Evolutionary conservation across 2,329 filamentous ascomycete species (phyloP).

Genomic region (Arthroderma uncinatum): DNA sequence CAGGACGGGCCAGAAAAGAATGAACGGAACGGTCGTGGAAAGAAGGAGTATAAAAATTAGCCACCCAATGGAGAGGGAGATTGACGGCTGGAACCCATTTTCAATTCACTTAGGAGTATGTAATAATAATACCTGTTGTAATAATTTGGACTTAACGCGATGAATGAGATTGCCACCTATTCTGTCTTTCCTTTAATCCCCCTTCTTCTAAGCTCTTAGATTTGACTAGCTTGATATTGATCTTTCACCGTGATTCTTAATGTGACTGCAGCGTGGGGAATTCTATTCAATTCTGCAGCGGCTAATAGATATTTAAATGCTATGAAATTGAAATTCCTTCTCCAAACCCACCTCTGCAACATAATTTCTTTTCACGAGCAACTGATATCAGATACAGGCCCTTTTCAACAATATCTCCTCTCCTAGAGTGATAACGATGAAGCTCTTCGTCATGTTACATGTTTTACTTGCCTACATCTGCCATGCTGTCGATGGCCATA

Average conservation of each 20-base stretch:
- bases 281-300: not conserved
- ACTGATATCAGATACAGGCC: not conserved
- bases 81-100: too few relatives aligned
- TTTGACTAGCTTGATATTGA: not conserved
- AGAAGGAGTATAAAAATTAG: not conserved
- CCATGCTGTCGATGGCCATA: conserved; percentile 29
- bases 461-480: not conserved
- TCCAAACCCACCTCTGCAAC: not conserved
- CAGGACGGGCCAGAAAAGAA: not conserved
- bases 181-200: too few relatives aligned
- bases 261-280: not conserved
- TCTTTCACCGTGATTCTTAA: not conserved
- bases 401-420: not conserved
- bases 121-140: too few relatives aligned
- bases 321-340: not conserved
- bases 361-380: not conserved
- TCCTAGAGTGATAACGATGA: not conserved
- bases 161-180: too few relatives aligned
- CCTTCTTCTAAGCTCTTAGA: not conserved
- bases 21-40: not conserved
- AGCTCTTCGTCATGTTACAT: not conserved
- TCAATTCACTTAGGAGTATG: too few relatives aligned
- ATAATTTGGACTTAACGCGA: too few relatives aligned
- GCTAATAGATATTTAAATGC: not conserved
- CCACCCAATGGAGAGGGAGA: too few relatives aligned